Evolutionary conservation across 768 basidiomycete species (phyloP).

Genomic region (Heimioporus sp.): DNA sequence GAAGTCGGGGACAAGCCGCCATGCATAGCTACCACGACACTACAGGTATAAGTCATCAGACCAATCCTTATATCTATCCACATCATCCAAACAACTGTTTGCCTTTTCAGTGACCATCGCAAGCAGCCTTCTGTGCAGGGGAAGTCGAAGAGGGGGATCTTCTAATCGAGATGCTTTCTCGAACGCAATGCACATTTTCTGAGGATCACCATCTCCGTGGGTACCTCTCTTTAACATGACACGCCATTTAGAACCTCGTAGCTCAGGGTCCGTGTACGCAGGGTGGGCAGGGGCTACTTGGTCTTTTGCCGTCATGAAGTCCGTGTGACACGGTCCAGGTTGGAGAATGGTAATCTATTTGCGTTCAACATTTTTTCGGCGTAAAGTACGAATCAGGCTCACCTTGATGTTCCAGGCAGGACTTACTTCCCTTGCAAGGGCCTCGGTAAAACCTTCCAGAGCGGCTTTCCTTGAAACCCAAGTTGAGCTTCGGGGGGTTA

Average conservation of each 20-base stretch:
- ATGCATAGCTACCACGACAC: no score
- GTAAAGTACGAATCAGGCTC: no score
- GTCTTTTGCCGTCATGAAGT: not conserved
- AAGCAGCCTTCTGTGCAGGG: conserved; percentile 12
- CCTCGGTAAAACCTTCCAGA: conserved; percentile 28
- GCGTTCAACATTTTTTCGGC: not conserved
- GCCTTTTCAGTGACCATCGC: conserved; percentile 7
- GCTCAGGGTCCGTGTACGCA: conserved; percentile 14
- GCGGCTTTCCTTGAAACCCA: conserved; percentile 15
- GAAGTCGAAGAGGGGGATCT: conserved; percentile 21
- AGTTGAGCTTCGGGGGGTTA: not conserved
- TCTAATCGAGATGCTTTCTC: conserved; percentile 18
- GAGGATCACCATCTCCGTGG: conserved; percentile 10
- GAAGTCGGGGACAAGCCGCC: no score
- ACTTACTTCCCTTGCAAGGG: conserved; percentile 4
- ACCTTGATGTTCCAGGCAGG: not conserved
- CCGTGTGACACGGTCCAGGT: conserved; percentile 18
- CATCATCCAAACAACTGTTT: conserved; percentile 8
- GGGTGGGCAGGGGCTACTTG: conserved; percentile 5
- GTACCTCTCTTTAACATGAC: not conserved
- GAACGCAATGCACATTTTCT: conserved; percentile 19
- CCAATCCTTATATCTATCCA: conserved; percentile 22
- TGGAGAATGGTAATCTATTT: conserved; percentile 22
- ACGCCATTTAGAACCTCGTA: conserved; percentile 11
- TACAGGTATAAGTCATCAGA: no score